A percentile compares a stretch with the other conserved stretches of the same genome.
phyloP scores from a whole-genome alignment of 2,329 filamentous ascomycete species.

The Paecilomyces sp. region DNA sequence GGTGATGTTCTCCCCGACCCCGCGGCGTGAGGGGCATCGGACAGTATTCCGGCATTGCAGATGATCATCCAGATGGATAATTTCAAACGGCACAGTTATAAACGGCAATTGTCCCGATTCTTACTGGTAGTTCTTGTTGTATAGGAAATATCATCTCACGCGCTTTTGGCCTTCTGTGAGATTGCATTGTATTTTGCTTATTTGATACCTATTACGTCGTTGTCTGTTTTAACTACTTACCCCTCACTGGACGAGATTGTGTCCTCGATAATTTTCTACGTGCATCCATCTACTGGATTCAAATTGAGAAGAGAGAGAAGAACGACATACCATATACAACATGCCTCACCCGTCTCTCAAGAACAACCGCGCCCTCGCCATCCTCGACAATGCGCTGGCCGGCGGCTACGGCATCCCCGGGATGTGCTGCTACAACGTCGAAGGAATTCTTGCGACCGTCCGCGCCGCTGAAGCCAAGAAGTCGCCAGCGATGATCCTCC shows the following conservation, averaged over 20 bases:
- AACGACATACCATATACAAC: constrained; percentile 5
- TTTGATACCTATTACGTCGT: background rate
- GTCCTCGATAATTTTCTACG: background rate
- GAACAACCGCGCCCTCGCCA: constrained; percentile 47
- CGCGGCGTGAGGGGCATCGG: background rate
- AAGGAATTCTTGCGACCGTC: constrained; percentile 62
- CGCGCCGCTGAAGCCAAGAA: constrained; percentile 60
- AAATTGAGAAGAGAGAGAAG: background rate
- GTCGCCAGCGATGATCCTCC: constrained; percentile 63
- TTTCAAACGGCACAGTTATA: background rate
- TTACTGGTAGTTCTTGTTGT: background rate
- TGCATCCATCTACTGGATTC: background rate
- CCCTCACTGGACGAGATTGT: background rate
- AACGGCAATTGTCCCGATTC: background rate
- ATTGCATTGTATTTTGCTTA: background rate
- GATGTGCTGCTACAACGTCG: constrained; percentile 63
- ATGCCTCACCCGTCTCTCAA: constrained; percentile 34
- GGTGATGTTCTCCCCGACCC: background rate
- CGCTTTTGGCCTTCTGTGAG: too few species aligned
- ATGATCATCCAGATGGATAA: background rate
- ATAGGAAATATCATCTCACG: too few species aligned
- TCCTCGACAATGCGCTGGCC: constrained; percentile 49
- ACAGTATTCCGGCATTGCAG: background rate
- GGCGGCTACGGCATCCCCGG: constrained; percentile 54
- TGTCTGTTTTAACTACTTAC: background rate